phyloP scores from a whole-genome alignment of 2,329 filamentous ascomycete genomes.

The Celoporthe dispersa region DNA sequence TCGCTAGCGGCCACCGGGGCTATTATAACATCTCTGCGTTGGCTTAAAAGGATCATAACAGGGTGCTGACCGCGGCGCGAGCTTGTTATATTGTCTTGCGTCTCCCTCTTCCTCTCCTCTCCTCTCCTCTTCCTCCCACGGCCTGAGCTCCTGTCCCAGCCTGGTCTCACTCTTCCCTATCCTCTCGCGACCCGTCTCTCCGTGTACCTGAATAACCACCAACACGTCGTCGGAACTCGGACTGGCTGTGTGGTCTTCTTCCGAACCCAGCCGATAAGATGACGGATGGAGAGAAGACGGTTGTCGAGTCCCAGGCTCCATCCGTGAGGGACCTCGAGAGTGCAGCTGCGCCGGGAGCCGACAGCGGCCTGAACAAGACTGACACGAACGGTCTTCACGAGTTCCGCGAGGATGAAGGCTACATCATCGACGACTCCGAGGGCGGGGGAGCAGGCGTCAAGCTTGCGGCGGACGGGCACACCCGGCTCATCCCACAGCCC shows the following conservation, averaged over 20 bases:
- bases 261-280: constrained; percentile 6
- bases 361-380: neutral
- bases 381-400: constrained; percentile 38
- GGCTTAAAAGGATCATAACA: neutral
- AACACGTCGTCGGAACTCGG: neutral
- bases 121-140: neutral
- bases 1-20: neutral
- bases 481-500: constrained; percentile 58
- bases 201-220: neutral
- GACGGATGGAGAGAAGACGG: constrained; percentile 13
- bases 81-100: neutral
- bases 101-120: neutral
- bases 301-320: neutral
- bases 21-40: neutral
- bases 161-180: neutral
- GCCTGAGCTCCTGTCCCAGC: neutral
- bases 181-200: neutral
- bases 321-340: neutral
- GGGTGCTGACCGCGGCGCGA: neutral
- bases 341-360: neutral
- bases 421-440: constrained; percentile 43
- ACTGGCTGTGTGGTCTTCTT: neutral
- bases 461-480: constrained; percentile 46
- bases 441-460: constrained; percentile 36
- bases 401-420: constrained; percentile 42